phyloP scores from a whole-genome alignment of 129 eudicot species.

The Pittosporum tobira region DNA sequence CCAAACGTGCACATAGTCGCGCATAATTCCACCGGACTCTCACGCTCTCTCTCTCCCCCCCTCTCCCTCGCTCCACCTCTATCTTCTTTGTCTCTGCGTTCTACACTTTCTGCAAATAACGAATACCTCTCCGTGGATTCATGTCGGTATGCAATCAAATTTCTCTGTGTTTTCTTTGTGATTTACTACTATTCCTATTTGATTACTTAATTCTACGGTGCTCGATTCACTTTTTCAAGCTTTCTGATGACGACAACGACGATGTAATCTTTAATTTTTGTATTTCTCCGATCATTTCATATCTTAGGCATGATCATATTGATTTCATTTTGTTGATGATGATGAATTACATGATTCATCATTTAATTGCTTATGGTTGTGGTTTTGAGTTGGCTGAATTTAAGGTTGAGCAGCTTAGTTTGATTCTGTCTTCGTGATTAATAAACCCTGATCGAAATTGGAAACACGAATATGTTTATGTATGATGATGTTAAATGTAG shows the following conservation, averaged over 20 bases:
- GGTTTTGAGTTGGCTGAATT: too few species aligned
- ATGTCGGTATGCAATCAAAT: constrained; percentile 48
- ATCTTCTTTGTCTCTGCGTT: neutral
- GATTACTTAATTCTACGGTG: too few species aligned
- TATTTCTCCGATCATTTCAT: neutral
- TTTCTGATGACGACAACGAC: neutral
- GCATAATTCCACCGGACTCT: too few species aligned
- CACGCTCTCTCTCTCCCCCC: neutral
- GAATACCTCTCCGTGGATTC: constrained; percentile 21
- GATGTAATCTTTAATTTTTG: too few species aligned
- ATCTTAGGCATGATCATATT: neutral
- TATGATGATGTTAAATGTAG: neutral
- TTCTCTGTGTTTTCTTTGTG: neutral
- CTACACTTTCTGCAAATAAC: neutral
- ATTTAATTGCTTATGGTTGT: neutral
- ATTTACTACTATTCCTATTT: too few species aligned
- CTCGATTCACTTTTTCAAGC: neutral
- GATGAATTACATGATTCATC: too few species aligned
- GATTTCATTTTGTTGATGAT: too few species aligned
- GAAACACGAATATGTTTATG: neutral
- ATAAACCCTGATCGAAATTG: neutral
- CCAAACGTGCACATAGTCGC: too few species aligned
- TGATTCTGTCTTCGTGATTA: neutral
- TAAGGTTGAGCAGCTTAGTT: too few species aligned
- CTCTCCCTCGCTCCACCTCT: neutral